Percentiles rank a stretch among this genome's conserved stretches.
Evolutionary conservation across 257 asterid genomes (phyloP).

Genomic region (Przewalskia tangutica): DNA sequence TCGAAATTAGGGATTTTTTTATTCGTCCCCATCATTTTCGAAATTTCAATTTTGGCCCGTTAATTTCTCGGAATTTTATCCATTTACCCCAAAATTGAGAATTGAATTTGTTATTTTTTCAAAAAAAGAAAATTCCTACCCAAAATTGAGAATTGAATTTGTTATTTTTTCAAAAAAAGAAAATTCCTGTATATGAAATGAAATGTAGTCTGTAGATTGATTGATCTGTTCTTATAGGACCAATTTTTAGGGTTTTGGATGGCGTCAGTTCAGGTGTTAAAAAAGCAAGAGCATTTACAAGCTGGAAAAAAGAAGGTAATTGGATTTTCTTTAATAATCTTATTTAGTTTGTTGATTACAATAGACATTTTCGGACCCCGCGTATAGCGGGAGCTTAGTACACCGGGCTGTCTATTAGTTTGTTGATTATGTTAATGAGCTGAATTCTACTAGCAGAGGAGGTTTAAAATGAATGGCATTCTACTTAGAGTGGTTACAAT

Average conservation of each 20-base stretch:
- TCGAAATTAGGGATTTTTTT: not conserved
- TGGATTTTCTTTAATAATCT: not conserved
- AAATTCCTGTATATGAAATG: not conserved
- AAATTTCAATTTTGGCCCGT: not conserved
- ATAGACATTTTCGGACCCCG: no score
- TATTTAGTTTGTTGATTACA: not conserved
- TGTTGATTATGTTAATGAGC: not conserved
- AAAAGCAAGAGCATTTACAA: conserved; percentile 66
- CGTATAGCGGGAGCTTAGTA: no score
- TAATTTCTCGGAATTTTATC: not conserved
- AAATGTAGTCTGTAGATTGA: not conserved
- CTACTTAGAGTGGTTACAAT: not conserved
- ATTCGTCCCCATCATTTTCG: not conserved
- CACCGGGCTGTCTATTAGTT: no score
- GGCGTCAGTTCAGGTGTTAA: conserved; percentile 82
- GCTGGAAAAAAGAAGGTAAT: conserved; percentile 72
- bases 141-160: not conserved
- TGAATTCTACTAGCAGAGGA: not conserved
- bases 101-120: not conserved
- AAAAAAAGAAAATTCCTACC: not conserved
- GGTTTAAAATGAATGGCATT: not conserved
- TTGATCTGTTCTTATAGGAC: not conserved
- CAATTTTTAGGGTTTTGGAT: conserved; percentile 17
- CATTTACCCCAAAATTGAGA: not conserved
- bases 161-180: not conserved